Base-by-base conservation (phyloP, 129 eudicot species). In the Tanacetum coccineum region DNA sequence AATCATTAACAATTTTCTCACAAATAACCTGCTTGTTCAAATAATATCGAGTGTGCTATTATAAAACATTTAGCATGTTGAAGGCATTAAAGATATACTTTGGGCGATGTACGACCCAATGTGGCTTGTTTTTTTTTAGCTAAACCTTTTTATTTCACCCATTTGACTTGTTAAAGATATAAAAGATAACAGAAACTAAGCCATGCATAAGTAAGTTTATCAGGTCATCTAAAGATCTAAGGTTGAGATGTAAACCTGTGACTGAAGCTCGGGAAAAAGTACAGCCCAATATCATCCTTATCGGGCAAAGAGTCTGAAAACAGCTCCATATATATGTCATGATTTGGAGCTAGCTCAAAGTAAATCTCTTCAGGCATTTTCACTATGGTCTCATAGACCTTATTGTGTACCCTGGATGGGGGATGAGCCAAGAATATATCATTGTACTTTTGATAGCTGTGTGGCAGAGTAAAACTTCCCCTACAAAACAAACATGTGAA, bases 221-320 rank as follows among this genome's bases (percentile, higher is more conserved):
- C 3, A 12, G 28, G 3, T 9, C 9, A 55, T n/a, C 25, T 49
- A 56, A 7, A 32, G 62, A 55, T n/a, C 25, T 44, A 60, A 7
- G 45, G 62, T 66, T 50, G 65, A 54, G 67, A 70, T 13, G 52
- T 63, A 56, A 47, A 88, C 87, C 87, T 83, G 9, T 70, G 67
- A 25, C 59, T 64, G 28, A 48, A 72, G 4, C 54, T 13, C 13
- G 96, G 84, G 57, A 91, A 79, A 60, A 87, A 81, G 72, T 87
- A 91, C 28, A 91, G 73, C 4, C 86, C 95, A 2, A 91, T 83
- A 74, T 91, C 93, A 46, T 74, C 67, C 13, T 19, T 60, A 73
- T 77, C 83, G 6, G 90, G 96, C 46, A 47, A 36, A 58, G 70
- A 26, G n/a, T 59, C 79, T 40, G 71, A 73, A 59, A 87, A 91